phyloP scores from a whole-genome alignment of 2,329 filamentous ascomycete genomes.

The Calonectria multiphialidica region DNA sequence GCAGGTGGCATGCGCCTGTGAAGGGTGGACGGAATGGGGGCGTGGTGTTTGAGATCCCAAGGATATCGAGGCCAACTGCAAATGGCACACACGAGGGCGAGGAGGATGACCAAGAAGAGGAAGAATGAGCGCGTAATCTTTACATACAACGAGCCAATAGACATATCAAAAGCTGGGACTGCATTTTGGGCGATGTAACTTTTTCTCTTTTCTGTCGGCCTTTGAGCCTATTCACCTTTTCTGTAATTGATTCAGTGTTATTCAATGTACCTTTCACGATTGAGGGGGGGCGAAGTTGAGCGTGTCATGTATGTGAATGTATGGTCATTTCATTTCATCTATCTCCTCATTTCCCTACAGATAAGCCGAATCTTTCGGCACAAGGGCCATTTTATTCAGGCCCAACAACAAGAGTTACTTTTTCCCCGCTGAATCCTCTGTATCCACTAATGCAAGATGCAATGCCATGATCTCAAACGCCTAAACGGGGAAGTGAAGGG shows the following conservation, averaged over 20 bases:
- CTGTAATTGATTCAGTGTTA: background rate
- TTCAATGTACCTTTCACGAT: background rate
- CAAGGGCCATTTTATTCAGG: background rate
- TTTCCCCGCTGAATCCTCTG: background rate
- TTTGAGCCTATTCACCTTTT: background rate
- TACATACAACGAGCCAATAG: constrained; percentile 42
- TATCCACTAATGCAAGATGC: constrained; percentile 10
- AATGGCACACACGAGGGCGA: constrained; percentile 49
- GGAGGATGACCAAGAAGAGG: constrained; percentile 36
- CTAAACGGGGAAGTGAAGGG: background rate
- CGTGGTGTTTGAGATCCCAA: constrained; percentile 87
- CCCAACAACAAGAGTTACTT: background rate
- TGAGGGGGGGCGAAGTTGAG: background rate
- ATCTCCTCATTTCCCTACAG: constrained; percentile 7
- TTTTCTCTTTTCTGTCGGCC: background rate
- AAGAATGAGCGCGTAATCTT: constrained; percentile 39
- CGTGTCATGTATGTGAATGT: background rate
- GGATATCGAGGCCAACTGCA: constrained; percentile 48
- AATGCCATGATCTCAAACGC: constrained; percentile 2
- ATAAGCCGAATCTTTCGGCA: background rate
- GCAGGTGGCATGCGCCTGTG: constrained; percentile 78
- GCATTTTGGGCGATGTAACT: constrained; percentile 12
- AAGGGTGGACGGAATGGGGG: constrained; percentile 80
- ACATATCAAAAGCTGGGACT: constrained; percentile 25
- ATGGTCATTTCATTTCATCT: constrained; percentile 7